Evolutionary conservation across 1,284 basidiomycete genomes (phyloP), one percentile per base, ranked within the genome.

Genomic region (Schizophyllum amplum): DNA sequence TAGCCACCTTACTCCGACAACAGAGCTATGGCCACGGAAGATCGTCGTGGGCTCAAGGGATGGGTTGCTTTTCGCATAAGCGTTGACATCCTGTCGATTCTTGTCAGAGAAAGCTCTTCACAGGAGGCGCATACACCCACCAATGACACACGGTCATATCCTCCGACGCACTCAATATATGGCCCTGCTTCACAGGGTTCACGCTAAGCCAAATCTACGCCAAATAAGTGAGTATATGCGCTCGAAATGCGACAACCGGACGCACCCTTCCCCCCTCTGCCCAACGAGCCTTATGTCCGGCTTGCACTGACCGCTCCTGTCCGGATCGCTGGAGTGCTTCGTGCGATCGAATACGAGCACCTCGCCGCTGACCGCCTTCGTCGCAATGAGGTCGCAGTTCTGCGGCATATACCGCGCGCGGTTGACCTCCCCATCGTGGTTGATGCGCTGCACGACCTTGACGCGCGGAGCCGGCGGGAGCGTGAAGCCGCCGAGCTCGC

Each of bases 331-430:
- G 61, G 93, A 86, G 71, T 99, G 96, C 72, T 98, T 98, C 52
- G 97, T 99, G 58, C 97, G 78, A 73, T 99, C 97, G 72, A 99
- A 99, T 42, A 99, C 76, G 62, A 91, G 80, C 9, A 98, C 93
- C 63, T 96, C 92, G 15, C 97, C 97, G 4, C 82, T 84, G 6
- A 96, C 84, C 9, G 94, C 79, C 66, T 98, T 96, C 7, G 96
- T 99, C 1, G 97, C 97, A 62, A 99, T 92, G 63, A 99, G 72
- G 72, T 99, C 93, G 5, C 93, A 91, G 68, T 99, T 99, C 73
- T 98, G 96, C 15, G 97, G 97, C 92, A 98, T 98, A 72, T 99
- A 99, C 51, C 97, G 82, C 57, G 97, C 97, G 46, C 95, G 79
- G 72, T 99, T 99, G 66, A 99, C 93, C 71, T 99, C 97, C 53